Base-by-base conservation (phyloP, 2,329 filamentous ascomycete genomes). In the Fusarium sp. region DNA sequence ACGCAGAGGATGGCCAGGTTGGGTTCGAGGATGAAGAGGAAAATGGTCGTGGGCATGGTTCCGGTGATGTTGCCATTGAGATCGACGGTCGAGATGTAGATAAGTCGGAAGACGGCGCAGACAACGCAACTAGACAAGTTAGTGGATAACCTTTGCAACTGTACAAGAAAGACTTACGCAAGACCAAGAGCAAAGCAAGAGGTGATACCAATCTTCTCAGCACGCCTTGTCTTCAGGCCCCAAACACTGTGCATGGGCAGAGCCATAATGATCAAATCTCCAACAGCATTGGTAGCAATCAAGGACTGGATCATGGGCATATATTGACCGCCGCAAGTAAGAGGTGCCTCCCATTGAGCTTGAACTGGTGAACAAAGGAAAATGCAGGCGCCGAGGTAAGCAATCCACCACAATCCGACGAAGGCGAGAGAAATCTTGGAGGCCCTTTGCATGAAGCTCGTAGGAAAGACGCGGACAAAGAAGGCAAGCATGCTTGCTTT, bases 331-430 rank as follows among this genome's bases (percentile, higher is more conserved):
- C 5, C 75, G 55, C 80, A 82, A 7, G 41, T 65, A 27, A 75
- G 75, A 10, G 73, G 67, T 0, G 75, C 76, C 10, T 82, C 77
- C 83, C 83, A 86, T 3, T 82, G 76, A 58, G 81, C 83, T 9
- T 79, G 70, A 8, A 85, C 77, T 0, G 83, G 84, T 0, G 76
- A 78, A 74, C 84, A 86, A 45, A 84, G 79, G 71, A 86, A 85
- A 57, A 85, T 79, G 71, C 69, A 76, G 5, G 74, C 53, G 9
- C 77, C 80, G 18, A 84, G 74, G 51, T 80, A 82, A 20, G 80
- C 78, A 46, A 84, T 78, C n/a, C 77, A 73, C 82, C 84, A 85
- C 32, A 73, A 66, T 37, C 80, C 74, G 16, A 81, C 77, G 8
- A 85, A 78, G 23, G 53, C 58, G 5, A 80, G 79, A 9, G 82